A percentile compares a stretch with the other conserved stretches of the same genome.
phyloP scores from a whole-genome alignment of 495 filamentous ascomycete genomes.

The Podospora didyma region DNA sequence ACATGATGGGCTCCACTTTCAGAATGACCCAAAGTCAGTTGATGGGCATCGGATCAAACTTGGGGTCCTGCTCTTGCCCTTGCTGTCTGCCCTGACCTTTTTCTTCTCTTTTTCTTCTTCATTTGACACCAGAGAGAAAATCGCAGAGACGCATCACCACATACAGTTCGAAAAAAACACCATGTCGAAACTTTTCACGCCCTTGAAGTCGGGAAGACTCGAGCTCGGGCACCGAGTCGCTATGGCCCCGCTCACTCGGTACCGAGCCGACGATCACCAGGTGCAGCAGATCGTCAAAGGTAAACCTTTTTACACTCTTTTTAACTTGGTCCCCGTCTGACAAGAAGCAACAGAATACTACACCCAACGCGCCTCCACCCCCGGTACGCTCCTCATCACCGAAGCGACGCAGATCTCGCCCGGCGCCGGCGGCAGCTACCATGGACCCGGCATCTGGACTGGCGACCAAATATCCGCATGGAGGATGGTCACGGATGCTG shows the following conservation, averaged over 20 bases:
- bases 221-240: constrained; percentile 51
- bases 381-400: constrained; percentile 52
- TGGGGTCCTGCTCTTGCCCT: no score
- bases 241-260: constrained; percentile 54
- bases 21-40: no score
- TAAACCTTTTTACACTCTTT: no score
- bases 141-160: neutral
- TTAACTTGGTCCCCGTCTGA: no score
- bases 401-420: constrained; percentile 52
- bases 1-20: no score
- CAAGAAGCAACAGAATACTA: constrained; percentile 53
- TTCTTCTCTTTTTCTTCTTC: no score
- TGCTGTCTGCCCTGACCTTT: no score
- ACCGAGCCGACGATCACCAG: constrained; percentile 38
- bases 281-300: constrained; percentile 8
- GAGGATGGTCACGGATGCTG: constrained; percentile 49
- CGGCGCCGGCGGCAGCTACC: constrained; percentile 45
- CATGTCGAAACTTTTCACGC: constrained; percentile 41
- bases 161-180: neutral
- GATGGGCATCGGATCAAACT: no score
- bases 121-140: neutral
- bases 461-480: constrained; percentile 45
- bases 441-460: constrained; percentile 48
- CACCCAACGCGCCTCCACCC: constrained; percentile 45
- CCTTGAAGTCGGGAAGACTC: constrained; percentile 44